Base-by-base conservation (phyloP, 1,284 basidiomycete genomes). In the Irpex sp. region DNA sequence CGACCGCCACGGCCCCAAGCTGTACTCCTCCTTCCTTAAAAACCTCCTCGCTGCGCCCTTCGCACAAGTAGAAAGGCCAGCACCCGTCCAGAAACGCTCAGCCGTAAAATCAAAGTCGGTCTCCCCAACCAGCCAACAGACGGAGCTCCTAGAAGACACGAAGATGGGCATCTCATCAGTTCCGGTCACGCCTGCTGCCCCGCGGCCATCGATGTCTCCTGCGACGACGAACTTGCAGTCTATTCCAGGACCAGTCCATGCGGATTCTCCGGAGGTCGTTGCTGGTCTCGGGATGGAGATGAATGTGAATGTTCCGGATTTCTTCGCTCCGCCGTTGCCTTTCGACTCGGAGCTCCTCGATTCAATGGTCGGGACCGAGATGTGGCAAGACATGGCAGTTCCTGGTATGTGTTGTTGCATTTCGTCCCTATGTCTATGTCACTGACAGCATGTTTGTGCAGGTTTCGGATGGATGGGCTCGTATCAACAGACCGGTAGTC, bases 1-100 rank as follows among this genome's bases (percentile, higher is more conserved):
- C 71, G 87, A 90, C 45, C 84, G 83, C 5, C 89, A 91, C 68
- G 87, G 86, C 0, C 89, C 89, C 4, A 85, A 84, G 67, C 77
- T 91, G 5, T 91, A 90, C 70, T 82, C 90, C 0, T 83, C 82
- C 56, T 92, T 91, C 80, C 77, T 92, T 39, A 79, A 82, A 54
- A 82, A 85, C 36, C 80, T 91, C 2, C 80, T 92, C n/a, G 80
- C 80, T 36, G 79, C 78, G 14, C 80, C 86, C 12, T 78, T 78
- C 67, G 80, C 82, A 8, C 76, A 77, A 28, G 52, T 54, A 1
- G 77, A 81, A 49, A 69, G 62, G 4, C 52, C 33, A 0, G 64
- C 69, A 9, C 53, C 58, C 2, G 62, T 61, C 1, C 18, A 65
- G 28, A 71, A 65, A 51, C 56, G 21, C 4, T 21, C 63, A 36